Evolutionary conservation across 768 basidiomycete species (phyloP), one percentile per base, ranked within the genome.

Genomic region (Boletus vermiculosoides): DNA sequence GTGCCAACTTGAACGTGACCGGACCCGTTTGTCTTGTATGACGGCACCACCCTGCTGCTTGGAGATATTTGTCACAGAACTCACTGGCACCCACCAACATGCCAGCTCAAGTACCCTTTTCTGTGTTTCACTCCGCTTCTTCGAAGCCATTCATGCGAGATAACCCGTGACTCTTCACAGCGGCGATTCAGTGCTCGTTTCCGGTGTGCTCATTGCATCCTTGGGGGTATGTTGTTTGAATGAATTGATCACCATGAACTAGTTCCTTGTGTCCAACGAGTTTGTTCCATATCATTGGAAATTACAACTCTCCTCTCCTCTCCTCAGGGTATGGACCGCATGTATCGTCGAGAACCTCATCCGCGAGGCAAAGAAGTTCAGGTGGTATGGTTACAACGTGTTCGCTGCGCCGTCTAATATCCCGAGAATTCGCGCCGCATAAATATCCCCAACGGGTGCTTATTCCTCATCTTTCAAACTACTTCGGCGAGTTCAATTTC

Each of bases 281-380:
- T 50, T 25, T n/a, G 25, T 20, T 53, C 33, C n/a, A 3, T 20
- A 22, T 42, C 50, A 28, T 15, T n/a, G 7, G 20, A 46, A 34
- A 39, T 54, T 22, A 55, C 34, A 18, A 28, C 39, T 13, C 25
- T 8, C 11, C 36, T 11, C 31, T 12, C 9, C 33, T 45, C 20
- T 25, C 11, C n/a, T 40, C 10, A 33, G 28, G 28, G 7, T 23
- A 45, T n/a, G n/a, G 23, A 23, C 3, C 33, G 39, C n/a, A 15
- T 25, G n/a, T 34, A 39, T 34, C 18, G 5, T 39, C 46, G 5
- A 62, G 59, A 55, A 48, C 33, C 33, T 40, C 36, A 8, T 57
- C 49, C 60, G 16, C 31, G 60, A 62, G 65, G 65, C 63, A 55
- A 41, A 61, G 54, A 66, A 64, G 56, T 11, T 16, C 40, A 16